Conservation (phyloP, 306 rosid genomes). For the Vigna angularis region DNA sequence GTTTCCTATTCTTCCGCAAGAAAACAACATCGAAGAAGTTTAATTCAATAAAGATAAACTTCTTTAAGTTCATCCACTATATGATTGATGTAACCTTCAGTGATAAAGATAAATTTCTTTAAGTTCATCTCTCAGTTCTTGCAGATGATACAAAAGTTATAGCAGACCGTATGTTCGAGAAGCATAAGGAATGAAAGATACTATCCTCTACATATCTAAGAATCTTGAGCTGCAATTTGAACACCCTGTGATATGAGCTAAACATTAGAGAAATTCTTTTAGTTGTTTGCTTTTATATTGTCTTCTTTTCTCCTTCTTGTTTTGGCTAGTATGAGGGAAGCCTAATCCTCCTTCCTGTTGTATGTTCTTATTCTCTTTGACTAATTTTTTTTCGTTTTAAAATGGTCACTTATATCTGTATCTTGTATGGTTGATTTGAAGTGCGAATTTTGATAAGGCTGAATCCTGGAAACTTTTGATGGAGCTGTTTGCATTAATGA, state of each 20-base stretch:
- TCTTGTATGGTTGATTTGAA: slow-evolving; percentile 15
- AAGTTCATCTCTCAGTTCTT: too few species aligned
- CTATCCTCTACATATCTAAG: too few species aligned
- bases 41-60: too few species aligned
- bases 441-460: not conserved
- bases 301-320: not conserved
- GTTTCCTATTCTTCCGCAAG: too few species aligned
- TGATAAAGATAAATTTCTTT: too few species aligned
- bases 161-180: too few species aligned
- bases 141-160: too few species aligned
- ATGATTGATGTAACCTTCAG: too few species aligned
- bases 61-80: too few species aligned
- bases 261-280: not conserved
- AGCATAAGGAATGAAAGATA: too few species aligned
- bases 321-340: slow-evolving; percentile 7
- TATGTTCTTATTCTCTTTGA: not conserved
- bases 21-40: too few species aligned
- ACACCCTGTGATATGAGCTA: not conserved
- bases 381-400: slow-evolving; percentile 6
- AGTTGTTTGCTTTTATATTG: not conserved
- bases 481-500: slow-evolving; percentile 10
- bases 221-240: too few species aligned
- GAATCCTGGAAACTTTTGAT: slow-evolving; percentile 18
- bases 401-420: not conserved
- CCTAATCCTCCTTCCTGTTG: not conserved